Conservation (phyloP, 2,329 filamentous ascomycete species). For the Exophiala sideris region DNA sequence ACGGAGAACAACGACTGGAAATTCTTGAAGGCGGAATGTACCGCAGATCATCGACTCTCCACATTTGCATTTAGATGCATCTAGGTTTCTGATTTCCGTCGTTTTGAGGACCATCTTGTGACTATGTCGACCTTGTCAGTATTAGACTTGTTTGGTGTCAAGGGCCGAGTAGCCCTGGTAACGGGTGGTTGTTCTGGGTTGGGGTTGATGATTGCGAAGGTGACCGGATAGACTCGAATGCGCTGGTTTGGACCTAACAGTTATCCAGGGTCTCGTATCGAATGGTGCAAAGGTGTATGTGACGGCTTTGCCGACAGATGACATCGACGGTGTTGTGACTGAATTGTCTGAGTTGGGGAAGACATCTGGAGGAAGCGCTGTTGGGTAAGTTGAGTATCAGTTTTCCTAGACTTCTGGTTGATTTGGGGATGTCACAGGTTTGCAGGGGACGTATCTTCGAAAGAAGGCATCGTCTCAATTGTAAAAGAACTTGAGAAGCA, state of each 20-base stretch:
- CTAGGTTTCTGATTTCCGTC: not conserved
- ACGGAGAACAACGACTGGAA: slow-evolving; percentile 5
- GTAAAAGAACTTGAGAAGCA: slow-evolving; percentile 33
- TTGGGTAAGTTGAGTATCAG: slow-evolving; percentile 33
- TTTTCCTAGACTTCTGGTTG: not conserved
- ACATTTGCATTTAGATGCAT: slow-evolving; percentile 1
- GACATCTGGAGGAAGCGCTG: slow-evolving; percentile 36
- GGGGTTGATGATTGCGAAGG: slow-evolving; percentile 48
- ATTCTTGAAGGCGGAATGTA: not conserved
- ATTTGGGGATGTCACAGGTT: slow-evolving; percentile 22
- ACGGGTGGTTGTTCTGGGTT: slow-evolving; percentile 47
- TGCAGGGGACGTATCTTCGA: slow-evolving; percentile 39
- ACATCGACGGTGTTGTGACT: slow-evolving; percentile 38
- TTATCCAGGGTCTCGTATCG: slow-evolving; percentile 39
- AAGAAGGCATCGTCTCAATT: slow-evolving; percentile 39
- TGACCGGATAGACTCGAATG: slow-evolving; percentile 19
- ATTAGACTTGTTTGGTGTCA: slow-evolving; percentile 34
- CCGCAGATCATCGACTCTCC: not conserved
- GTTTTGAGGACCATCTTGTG: not conserved
- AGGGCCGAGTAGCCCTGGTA: slow-evolving; percentile 44
- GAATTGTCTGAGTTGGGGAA: slow-evolving; percentile 41
- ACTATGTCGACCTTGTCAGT: slow-evolving; percentile 19
- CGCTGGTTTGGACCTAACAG: not conserved
- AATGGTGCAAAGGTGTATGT: slow-evolving; percentile 50
- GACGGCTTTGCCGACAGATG: slow-evolving; percentile 41